phyloP scores from a whole-genome alignment of 2,329 filamentous ascomycete species.

The Aureobasidium subglaciale region DNA sequence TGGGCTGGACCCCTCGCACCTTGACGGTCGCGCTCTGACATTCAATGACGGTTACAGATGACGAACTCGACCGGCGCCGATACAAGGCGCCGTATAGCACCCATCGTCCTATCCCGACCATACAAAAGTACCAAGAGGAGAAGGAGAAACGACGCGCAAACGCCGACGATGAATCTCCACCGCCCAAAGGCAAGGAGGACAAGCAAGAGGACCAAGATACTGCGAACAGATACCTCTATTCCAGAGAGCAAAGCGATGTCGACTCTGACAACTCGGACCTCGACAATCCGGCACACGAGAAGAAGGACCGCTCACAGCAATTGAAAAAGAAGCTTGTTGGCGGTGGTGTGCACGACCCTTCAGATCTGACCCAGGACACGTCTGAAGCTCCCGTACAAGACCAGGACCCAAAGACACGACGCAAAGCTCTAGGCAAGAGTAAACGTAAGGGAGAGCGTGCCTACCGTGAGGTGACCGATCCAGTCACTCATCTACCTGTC shows the following conservation, averaged over 20 bases:
- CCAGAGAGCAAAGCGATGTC: constrained; percentile 17
- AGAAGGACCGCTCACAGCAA: constrained; percentile 12
- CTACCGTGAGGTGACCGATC: constrained; percentile 60
- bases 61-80: constrained; percentile 34
- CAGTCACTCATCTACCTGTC: constrained; percentile 63
- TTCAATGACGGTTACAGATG: constrained; percentile 21
- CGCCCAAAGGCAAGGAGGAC: constrained; percentile 21
- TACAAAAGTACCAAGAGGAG: constrained; percentile 40
- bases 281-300: constrained; percentile 16
- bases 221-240: constrained; percentile 23
- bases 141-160: constrained; percentile 34
- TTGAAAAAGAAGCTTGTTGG: constrained; percentile 17
- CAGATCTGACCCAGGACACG: constrained; percentile 35
- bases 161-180: constrained; percentile 15
- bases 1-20: constrained; percentile 13
- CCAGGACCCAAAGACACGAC: constrained; percentile 38
- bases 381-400: constrained; percentile 34
- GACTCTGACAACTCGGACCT: constrained; percentile 17
- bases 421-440: constrained; percentile 45
- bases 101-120: constrained; percentile 40
- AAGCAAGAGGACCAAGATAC: constrained; percentile 23
- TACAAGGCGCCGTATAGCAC: constrained; percentile 38
- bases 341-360: constrained; percentile 18
- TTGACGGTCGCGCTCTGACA: constrained; percentile 1
- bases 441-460: constrained; percentile 39